Conservation (phyloP, 306 rosid genomes). For the Sindora glabra region DNA sequence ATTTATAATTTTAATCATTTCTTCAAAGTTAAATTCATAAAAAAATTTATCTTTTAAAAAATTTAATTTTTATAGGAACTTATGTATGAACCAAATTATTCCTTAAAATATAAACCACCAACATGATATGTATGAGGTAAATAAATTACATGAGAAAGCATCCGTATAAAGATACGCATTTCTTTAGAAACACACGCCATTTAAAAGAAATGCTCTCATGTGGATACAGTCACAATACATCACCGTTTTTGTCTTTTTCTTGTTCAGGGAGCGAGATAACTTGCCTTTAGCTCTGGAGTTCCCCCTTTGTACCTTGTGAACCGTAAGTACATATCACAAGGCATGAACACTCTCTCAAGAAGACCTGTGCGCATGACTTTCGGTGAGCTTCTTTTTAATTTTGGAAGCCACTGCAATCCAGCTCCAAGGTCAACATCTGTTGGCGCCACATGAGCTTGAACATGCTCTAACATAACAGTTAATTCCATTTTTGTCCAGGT, state of each 20-base stretch:
- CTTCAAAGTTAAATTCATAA: no score
- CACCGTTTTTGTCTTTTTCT: no score
- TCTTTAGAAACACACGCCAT: background rate
- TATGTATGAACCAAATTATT: no score
- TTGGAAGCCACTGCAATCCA: conserved; percentile 99
- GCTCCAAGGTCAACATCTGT: conserved; percentile 99
- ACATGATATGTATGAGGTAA: conserved; percentile 6
- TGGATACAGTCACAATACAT: background rate
- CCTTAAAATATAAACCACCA: no score
- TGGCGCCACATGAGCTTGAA: conserved; percentile 99
- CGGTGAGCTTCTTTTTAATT: conserved; percentile 88
- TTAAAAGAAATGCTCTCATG: background rate
- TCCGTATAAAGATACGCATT: background rate
- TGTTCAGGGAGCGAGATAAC: background rate
- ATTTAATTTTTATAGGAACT: no score
- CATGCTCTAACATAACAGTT: conserved; percentile 95
- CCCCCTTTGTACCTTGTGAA: conserved; percentile 98
- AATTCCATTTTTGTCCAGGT: conserved; percentile 88
- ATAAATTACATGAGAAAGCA: conserved; percentile 11
- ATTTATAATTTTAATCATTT: no score
- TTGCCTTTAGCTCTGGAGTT: conserved; percentile 87
- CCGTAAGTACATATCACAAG: conserved; percentile 91
- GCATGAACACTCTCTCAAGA: conserved; percentile 99
- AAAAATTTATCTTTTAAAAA: no score
- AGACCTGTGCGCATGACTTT: conserved; percentile 98